Base-by-base conservation (phyloP, 2,329 filamentous ascomycete genomes). In the Chlorencoelia australis region DNA sequence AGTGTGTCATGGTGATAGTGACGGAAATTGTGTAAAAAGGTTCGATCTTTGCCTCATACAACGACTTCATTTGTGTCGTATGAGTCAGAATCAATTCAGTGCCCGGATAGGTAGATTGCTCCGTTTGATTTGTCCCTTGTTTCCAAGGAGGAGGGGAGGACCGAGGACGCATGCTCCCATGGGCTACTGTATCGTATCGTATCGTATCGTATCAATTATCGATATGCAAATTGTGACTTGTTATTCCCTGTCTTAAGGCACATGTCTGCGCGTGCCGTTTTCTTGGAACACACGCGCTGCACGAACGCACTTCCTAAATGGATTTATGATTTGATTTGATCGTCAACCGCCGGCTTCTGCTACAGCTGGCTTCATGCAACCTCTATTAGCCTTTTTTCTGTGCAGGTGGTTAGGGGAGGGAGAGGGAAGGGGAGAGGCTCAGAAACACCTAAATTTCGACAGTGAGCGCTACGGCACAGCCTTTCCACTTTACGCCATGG, bases 251-350 rank as follows among this genome's bases (percentile, higher is more conserved):
- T 27, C 26, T 22, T n/a, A 9, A 38, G 35, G 30, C 35, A 38
- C 36, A 39, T 39, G 30, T 35, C 36, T 31, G 36, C 36, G 36
- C 36, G 36, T 39, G 36, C 36, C 36, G 36, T 39, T 39, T 34
- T 29, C 30, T 34, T 31, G 36, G 36, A 34, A 39, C 36, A 39
- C 30, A 33, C 30, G n/a, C n/a, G 19, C 36, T 39, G 30, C 34
- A 24, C 25, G 24, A 39, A 39, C 30, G 22, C 10, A n/a, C n/a
- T n/a, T 32, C 28, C 20, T 31, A 37, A 37, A 37, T 37, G 36
- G 24, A 39, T 34, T 24, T n/a, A 29, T 38, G 36, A 38, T 38
- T 44, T 44, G 44, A 47, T 49, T 44, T 44, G 44, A 47, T 49
- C 42, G 44, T 42, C 43, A 43, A 42, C 33, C 39, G 39, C 37